Base-by-base conservation (phyloP, 1,284 basidiomycete genomes). In the Wallemia mellicola region DNA sequence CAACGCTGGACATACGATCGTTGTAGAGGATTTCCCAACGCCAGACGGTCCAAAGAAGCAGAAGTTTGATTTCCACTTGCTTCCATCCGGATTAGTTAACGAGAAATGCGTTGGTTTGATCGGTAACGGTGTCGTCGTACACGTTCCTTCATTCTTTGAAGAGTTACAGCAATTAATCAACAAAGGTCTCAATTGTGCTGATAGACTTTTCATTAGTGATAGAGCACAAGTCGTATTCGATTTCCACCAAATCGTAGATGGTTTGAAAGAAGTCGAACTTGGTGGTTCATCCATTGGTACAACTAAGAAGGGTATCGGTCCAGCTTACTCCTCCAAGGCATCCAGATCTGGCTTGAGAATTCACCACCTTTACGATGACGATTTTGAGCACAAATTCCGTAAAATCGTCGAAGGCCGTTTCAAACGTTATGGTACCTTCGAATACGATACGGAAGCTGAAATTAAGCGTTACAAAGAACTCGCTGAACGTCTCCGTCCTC, bases 221-320 rank as follows among this genome's bases (percentile, higher is more conserved):
- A 82, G 92, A 63, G 88, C 92, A 1, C 88, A 94, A 65, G 81
- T 98, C 63, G 92, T 98, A 57, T 89, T 96, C 67, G 92, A 96
- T 71, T 98, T 98, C 72, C 92, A 98, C 72, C 92, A 98, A 73
- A 94, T 96, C 66, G 94, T 98, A 48, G 94, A 98, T 67, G 94
- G 94, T 19, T 73, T 98, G 66, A 98, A 98, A 71, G 92, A 98
- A 71, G 86, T 91, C 57, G 92, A 98, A 71, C 79, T 96, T 17
- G 94, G 94, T 30, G 86, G 86, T 22, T 82, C 80, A 63, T 85
- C 84, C 70, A 96, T 98, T 69, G 92, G 92, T 57, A 98, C 92
- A 54, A 98, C 92, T 60, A 89, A 86, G 78, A 91, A 83, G 71
- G 92, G 92, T 60, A 96, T 98, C 67, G 92, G 94, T 71, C 92